A percentile compares a stretch with the other conserved stretches of the same genome.
Conservation (phyloP, 352 stramenopile species). For the Pilasporangium apinafurcum region DNA sequence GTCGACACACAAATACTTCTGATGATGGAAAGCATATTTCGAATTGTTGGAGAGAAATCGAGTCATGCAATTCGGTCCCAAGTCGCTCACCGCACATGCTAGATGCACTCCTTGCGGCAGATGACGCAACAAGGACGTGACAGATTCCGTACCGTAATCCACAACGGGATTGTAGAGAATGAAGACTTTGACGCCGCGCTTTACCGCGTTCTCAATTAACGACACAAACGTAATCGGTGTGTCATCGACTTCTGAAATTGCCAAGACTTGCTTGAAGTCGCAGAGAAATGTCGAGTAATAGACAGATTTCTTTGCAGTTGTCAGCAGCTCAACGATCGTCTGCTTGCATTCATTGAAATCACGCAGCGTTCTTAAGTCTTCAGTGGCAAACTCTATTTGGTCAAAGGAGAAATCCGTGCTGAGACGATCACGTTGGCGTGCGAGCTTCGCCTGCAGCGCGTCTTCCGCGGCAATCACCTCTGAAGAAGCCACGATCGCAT, state of each 20-base stretch:
- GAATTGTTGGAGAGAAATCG: constrained; percentile 68
- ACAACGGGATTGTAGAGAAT: constrained; percentile 71
- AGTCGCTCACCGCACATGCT: constrained; percentile 56
- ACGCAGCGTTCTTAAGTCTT: constrained; percentile 28
- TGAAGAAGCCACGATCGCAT: constrained; percentile 2
- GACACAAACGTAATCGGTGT: constrained; percentile 46
- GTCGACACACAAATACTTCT: constrained; percentile 76
- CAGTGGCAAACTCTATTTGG: constrained; percentile 47
- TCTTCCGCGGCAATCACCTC: no score
- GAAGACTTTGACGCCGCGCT: constrained; percentile 52
- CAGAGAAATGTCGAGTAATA: constrained; percentile 83
- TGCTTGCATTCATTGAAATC: constrained; percentile 69
- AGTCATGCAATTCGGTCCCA: constrained; percentile 38
- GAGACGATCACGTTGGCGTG: constrained; percentile 4
- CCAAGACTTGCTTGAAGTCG: constrained; percentile 58
- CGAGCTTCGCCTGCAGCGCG: no score
- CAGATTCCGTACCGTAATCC: constrained; percentile 66
- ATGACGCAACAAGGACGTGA: constrained; percentile 32
- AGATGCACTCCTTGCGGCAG: constrained; percentile 45
- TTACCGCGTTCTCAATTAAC: constrained; percentile 43
- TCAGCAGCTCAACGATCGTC: constrained; percentile 46
- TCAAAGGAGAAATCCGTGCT: constrained; percentile 50
- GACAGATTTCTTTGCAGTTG: constrained; percentile 44
- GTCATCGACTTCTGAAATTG: constrained; percentile 14
- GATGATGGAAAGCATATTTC: constrained; percentile 78